Conservation (phyloP, 108 stramenopile species). For the Thalassiosira profunda region DNA sequence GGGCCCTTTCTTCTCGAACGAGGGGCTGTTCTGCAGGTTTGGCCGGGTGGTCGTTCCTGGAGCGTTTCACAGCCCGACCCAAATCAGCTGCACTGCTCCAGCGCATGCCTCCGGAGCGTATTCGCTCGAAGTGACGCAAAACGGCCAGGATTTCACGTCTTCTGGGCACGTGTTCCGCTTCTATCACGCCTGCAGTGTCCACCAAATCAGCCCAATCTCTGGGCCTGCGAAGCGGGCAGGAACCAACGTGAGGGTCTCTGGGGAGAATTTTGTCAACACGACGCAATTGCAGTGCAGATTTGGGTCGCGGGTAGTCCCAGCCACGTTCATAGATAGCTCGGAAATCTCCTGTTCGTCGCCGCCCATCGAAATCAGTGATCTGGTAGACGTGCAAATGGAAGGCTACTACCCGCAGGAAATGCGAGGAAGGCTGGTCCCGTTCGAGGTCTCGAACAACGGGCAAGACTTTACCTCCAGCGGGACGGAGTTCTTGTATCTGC, state of each 20-base stretch:
- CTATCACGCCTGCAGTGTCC: conserved; percentile 41
- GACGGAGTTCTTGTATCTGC: conserved; percentile 38
- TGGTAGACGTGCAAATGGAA: conserved; percentile 6
- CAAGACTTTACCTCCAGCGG: conserved; percentile 43
- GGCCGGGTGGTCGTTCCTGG: conserved; percentile 54
- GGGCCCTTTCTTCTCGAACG: conserved; percentile 51
- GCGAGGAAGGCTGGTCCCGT: conserved; percentile 45
- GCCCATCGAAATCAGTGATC: conserved; percentile 26
- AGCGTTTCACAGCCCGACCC: conserved; percentile 24
- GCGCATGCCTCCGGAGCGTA: conserved; percentile 49
- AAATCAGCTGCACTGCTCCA: conserved; percentile 69
- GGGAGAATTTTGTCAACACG: conserved; percentile 67
- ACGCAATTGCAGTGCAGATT: conserved; percentile 65
- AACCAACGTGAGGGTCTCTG: conserved; percentile 61
- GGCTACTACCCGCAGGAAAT: conserved; percentile 2
- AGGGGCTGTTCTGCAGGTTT: conserved; percentile 65
- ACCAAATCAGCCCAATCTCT: conserved; percentile 39
- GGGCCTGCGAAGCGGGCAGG: conserved; percentile 64
- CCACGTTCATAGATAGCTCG: conserved; percentile 35
- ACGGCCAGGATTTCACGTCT: conserved; percentile 76
- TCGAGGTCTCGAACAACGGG: conserved; percentile 76
- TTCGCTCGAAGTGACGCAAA: conserved; percentile 64
- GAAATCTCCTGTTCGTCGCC: conserved; percentile 66
- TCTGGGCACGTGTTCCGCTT: conserved; percentile 48
- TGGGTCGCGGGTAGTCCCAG: conserved; percentile 55